A percentile compares a stretch with the other conserved stretches of the same genome.
Evolutionary conservation across 2,329 filamentous ascomycete genomes (phyloP).

Genomic region (Lachnellula arida): DNA sequence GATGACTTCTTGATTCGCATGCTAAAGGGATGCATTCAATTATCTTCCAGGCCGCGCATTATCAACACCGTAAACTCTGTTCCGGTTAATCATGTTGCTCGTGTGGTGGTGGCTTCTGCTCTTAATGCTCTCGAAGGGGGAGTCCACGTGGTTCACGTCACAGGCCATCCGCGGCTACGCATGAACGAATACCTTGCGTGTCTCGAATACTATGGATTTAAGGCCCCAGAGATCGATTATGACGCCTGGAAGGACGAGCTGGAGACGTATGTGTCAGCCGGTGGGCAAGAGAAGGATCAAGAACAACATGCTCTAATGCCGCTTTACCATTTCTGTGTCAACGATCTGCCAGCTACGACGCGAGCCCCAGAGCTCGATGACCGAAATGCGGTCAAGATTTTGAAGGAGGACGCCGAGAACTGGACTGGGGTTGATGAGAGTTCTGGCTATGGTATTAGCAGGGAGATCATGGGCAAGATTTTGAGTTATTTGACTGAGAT

Average conservation of each 20-base stretch:
- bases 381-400: slow-evolving; percentile 55
- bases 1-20: slow-evolving; percentile 90
- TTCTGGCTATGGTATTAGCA: slow-evolving; percentile 15
- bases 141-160: slow-evolving; percentile 66
- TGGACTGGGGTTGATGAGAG: slow-evolving; percentile 20
- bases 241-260: slow-evolving; percentile 62
- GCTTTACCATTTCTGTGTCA: slow-evolving; percentile 64
- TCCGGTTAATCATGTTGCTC: slow-evolving; percentile 77
- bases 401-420: slow-evolving; percentile 52
- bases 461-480: slow-evolving; percentile 17
- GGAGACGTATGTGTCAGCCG: slow-evolving; percentile 48
- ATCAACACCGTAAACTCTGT: slow-evolving; percentile 85
- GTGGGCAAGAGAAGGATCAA: slow-evolving; percentile 38
- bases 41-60: slow-evolving; percentile 68
- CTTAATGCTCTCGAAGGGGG: slow-evolving; percentile 35
- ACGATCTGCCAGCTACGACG: slow-evolving; percentile 60
- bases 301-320: slow-evolving; percentile 67
- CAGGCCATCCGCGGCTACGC: slow-evolving; percentile 69
- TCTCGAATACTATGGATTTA: slow-evolving; percentile 69
- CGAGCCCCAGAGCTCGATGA: slow-evolving; percentile 66
- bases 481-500: slow-evolving; percentile 18
- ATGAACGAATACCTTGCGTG: slow-evolving; percentile 71
- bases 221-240: slow-evolving; percentile 62
- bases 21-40: slow-evolving; percentile 81
- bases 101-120: slow-evolving; percentile 70